Evolutionary conservation across 2,329 filamentous ascomycete species (phyloP), one percentile per base, ranked within the genome.

Genomic region (Trichoderma guizhouense): DNA sequence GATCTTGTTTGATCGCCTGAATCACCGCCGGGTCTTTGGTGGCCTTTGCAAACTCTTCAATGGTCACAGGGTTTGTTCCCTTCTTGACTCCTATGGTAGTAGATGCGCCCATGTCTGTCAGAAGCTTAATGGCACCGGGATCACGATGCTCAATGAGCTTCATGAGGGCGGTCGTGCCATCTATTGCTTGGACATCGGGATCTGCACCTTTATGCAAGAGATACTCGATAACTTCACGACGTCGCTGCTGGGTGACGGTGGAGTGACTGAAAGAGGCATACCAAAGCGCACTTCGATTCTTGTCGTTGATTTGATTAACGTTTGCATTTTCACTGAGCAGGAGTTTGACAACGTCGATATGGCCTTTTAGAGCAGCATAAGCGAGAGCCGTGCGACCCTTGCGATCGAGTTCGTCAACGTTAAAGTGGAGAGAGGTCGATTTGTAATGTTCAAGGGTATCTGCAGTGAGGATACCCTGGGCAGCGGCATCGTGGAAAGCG

Each of bases 111-210:
- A 36, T 47, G 7, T 68, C 7, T 4, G 30, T 58, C 9, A 72
- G 43, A 15, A 61, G 47, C 21, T 34, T 57, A 21, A 72, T 62
- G 39, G 55, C 65, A 12, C 53, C 57, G 7, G 63, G 39, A 6
- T 68, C 70, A 2, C 43, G 70, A n/a, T 63, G 55, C 30, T 72
- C 70, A 18, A 72, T 63, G 12, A 68, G 24, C 47, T 63, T 72
- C 39, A 68, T 63, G 30, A 72, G 28, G 1, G 70, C 51, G 3
- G 63, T 72, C 2, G 53, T 30, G 9, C 70, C 63, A 34, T 72
- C 63, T 5, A 28, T 11, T 7, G 70, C 63, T 12, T 43, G 70
- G 11, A 65, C 15, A 32, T 72, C 47, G 8, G 65, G 36, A 7
- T 64, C 34, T 12, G 70, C 70, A 6, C 32, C 18, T 6, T 34